Evolutionary conservation across 1,284 basidiomycete genomes (phyloP), one percentile per base, ranked within the genome.

Genomic region (Ganoderma leucocontextum): DNA sequence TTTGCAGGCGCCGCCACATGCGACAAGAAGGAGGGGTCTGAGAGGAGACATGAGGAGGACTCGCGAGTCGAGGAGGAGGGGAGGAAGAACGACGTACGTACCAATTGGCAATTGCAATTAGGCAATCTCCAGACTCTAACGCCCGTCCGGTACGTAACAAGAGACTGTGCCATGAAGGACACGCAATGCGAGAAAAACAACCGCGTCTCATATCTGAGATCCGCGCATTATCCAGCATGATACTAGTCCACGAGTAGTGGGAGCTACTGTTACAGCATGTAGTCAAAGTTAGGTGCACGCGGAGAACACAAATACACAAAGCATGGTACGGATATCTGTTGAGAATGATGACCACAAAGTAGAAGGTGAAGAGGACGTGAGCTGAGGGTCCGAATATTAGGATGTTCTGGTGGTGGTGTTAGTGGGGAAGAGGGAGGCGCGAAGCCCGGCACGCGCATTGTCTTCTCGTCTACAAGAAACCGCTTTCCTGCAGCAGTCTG

Each of bases 401-500:
- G 49, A 10, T 29, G 49, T 52, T 29, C 22, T 52, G 22, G 12
- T 52, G 9, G 25, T 52, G 12, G 49, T 22, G 49, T 25, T 25
- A 29, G 49, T 25, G 22, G 49, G 49, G 22, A 29, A 52, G 52
- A 63, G 35, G 39, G 35, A 33, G 39, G 49, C 22, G 49, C 65
- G 38, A 39, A 42, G 36, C 35, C 60, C 60, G 36, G 42, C 65
- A 53, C 22, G 55, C 55, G 17, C 29, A 17, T 13, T n/a, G 35
- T 58, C 57, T 36, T 60, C 55, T 42, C 64, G 60, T 75, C 78
- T 82, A 91, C 74, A 96, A 82, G 83, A 96, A 96, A 58, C 95
- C 95, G 74, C 92, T 95, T 80, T 96, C 95, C 79, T 95, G 94
- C 63, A 96, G 82, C 72, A 96, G 81, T 63, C 95, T 84, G 19